Evolutionary conservation across 2,329 filamentous ascomycete species (phyloP), one percentile per base, ranked within the genome.

Genomic region (Trichophyton mentagrophytes): DNA sequence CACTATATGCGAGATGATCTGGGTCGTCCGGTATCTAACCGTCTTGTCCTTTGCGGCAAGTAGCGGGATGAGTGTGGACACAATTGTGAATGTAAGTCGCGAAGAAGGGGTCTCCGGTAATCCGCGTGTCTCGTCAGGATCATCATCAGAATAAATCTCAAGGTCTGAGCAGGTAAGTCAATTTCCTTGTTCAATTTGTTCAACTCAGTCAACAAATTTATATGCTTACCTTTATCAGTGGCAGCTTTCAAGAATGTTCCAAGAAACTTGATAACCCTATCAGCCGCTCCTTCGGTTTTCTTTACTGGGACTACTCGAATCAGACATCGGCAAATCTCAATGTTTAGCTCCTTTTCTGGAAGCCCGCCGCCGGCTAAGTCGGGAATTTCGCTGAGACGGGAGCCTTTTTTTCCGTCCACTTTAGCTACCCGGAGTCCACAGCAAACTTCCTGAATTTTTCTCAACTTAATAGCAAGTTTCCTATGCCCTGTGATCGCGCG

Each of bases 381-480:
- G 75, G 78, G 17, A 25, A 59, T 30, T 2, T 62, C 62, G 3
- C 60, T 60, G 22, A 61, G 46, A 25, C 58, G 40, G 67, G 65
- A 46, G 66, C 68, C 55, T 66, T 74, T 59, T 65, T 68, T 51
- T 65, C 67, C 42, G 67, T 72, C 71, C 8, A 67, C 67, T n/a
- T 68, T 66, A 25, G 73, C 73, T 42, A 74, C 72, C 1, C 76
- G 75, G 63, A 85, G 81, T 58, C 81, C 83, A 64, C 79, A 82
- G 76, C 90, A 96, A 42, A 86, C 80, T 71, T 96, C 92, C 69
- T 97, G 92, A 49, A 96, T 82, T 74, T 96, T 96, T 65, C 92
- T 85, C 63, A 99, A 77, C 57, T 85, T 90, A 63, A 96, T 88
- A 3, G 88, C 87, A 0, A 96, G 81, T 71, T 97, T 97, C 63